A percentile compares a stretch with the other conserved stretches of the same genome.
These are phyloP conservation scores for Inonotus hispidus DNA, from an alignment of 1,284 basidiomycete species.

Conservation along the genomic window DNA sequence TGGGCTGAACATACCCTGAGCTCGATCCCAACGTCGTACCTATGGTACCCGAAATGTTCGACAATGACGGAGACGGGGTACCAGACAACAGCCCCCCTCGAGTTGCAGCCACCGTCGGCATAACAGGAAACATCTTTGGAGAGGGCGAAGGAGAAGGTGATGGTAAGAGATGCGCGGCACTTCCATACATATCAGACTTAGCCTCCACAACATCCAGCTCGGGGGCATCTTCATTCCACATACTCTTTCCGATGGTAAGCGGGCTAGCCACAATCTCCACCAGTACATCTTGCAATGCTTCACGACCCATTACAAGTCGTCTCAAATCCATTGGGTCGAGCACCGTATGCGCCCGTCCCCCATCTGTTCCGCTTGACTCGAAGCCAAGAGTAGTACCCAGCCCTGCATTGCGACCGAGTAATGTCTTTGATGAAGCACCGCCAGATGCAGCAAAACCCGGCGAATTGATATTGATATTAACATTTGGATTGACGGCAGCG, in stretches of 20 bases:
- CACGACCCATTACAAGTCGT: conserved; percentile 30
- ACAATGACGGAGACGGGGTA: not conserved
- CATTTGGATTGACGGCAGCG: not conserved
- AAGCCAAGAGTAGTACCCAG: not conserved
- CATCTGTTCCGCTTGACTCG: conserved; percentile 23
- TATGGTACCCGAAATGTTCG: not conserved
- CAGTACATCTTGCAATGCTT: conserved; percentile 27
- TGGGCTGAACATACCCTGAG: not conserved
- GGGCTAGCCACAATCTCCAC: conserved; percentile 24
- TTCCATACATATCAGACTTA: not conserved
- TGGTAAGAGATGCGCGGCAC: not conserved
- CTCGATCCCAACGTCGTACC: not conserved
- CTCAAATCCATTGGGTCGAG: conserved; percentile 29
- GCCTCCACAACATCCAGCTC: not conserved
- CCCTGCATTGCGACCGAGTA: not conserved
- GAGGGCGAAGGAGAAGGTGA: conserved; percentile 17
- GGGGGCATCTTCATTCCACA: not conserved
- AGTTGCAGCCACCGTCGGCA: no score
- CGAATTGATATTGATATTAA: not conserved
- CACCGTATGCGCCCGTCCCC: conserved; percentile 28
- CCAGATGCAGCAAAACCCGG: not conserved
- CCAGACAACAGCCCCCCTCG: not conserved
- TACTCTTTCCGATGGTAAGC: conserved; percentile 11
- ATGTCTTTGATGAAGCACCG: not conserved
- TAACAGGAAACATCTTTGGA: not conserved